phyloP scores from a whole-genome alignment of 1,284 basidiomycete species.

The Ceratobasidium sp. region DNA sequence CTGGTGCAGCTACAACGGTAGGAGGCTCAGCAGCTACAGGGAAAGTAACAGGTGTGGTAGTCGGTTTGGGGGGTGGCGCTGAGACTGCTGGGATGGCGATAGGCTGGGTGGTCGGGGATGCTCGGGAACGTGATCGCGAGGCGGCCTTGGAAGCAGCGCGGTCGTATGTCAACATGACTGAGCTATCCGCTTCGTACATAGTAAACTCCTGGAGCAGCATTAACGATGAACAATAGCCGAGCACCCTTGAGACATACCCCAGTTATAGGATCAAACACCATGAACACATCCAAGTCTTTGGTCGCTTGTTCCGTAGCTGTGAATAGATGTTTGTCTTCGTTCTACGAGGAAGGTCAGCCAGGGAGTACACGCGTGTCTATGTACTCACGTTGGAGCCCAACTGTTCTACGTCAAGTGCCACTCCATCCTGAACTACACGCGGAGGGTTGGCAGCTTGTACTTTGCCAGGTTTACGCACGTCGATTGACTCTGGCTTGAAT shows the following conservation, averaged over 20 bases:
- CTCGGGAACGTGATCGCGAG: constrained; percentile 28
- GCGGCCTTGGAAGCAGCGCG: constrained; percentile 33
- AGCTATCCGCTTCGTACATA: constrained; percentile 34
- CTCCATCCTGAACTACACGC: constrained; percentile 30
- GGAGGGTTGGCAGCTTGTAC: constrained; percentile 31
- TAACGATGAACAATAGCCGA: background rate
- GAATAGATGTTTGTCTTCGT: constrained; percentile 26
- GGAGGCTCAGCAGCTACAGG: constrained; percentile 6
- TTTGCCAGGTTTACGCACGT: constrained; percentile 37
- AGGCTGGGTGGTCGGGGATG: constrained; percentile 30
- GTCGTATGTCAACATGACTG: constrained; percentile 16
- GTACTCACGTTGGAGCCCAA: constrained; percentile 28
- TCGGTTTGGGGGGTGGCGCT: constrained; percentile 21
- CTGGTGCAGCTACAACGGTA: too few relatives aligned
- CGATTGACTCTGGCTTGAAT: constrained; percentile 40
- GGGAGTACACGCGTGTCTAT: background rate
- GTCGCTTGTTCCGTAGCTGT: constrained; percentile 24
- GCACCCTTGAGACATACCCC: constrained; percentile 8
- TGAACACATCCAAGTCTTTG: constrained; percentile 37
- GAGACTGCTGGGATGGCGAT: constrained; percentile 1
- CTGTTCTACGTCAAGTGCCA: constrained; percentile 38
- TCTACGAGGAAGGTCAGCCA: constrained; percentile 7
- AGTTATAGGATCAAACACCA: constrained; percentile 37
- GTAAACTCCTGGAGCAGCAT: constrained; percentile 18
- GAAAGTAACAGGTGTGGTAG: background rate